phyloP scores from a whole-genome alignment of 2,329 filamentous ascomycete species.

The Fusarium camptoceras region DNA sequence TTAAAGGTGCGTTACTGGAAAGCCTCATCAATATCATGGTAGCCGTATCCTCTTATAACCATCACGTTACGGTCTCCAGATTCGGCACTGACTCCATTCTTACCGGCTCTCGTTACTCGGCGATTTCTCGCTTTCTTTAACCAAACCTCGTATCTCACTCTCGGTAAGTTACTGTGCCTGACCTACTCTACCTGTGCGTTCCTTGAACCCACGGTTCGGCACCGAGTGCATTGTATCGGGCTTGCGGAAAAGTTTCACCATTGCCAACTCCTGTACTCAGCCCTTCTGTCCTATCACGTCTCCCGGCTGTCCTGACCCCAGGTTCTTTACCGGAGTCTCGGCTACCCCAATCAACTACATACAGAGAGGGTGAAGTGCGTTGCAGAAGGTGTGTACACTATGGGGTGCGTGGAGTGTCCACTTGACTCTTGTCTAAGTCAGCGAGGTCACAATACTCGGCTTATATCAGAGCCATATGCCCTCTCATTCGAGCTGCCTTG shows the following conservation, averaged over 20 bases:
- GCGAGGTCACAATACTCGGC: conserved; percentile 42
- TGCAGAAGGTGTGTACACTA: conserved; percentile 5
- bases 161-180: conserved; percentile 43
- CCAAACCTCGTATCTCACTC: conserved; percentile 20
- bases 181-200: conserved; percentile 23
- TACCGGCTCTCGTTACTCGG: conserved; percentile 33
- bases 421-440: conserved; percentile 50
- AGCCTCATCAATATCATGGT: conserved; percentile 27
- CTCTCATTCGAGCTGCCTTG: conserved; percentile 23
- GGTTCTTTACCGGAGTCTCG: conserved; percentile 13
- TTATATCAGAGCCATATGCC: conserved; percentile 45
- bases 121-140: conserved; percentile 42
- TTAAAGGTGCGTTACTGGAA: conserved; percentile 31
- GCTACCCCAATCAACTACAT: conserved; percentile 12
- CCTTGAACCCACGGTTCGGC: conserved; percentile 42
- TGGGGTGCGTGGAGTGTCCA: conserved; percentile 43
- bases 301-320: conserved; percentile 24
- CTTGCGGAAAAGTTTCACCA: conserved; percentile 42
- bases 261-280: conserved; percentile 11
- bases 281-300: conserved; percentile 32
- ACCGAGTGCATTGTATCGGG: conserved; percentile 35
- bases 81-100: conserved; percentile 24
- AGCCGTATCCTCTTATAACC: conserved; percentile 22
- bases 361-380: conserved; percentile 21
- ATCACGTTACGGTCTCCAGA: conserved; percentile 17